These are phyloP conservation scores for Fragilariopsis cylindrus DNA, from an alignment of 108 stramenopile species.

Conservation along the genomic window DNA sequence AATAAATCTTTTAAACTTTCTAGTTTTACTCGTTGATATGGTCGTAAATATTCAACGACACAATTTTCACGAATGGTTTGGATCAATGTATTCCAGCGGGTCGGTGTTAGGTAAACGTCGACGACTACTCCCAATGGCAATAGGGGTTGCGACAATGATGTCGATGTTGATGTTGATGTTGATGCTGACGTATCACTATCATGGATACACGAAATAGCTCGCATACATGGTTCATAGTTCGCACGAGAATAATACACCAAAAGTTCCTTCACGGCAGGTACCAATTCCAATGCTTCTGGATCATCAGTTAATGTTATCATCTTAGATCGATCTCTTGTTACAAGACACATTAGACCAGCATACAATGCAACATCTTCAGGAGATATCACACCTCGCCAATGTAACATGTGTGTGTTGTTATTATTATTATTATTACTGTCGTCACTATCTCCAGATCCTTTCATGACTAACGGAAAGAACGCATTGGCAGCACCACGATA, in stretches of 20 bases:
- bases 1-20: slow-evolving; percentile 49
- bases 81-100: slow-evolving; percentile 40
- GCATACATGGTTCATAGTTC: slow-evolving; percentile 39
- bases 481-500: slow-evolving; percentile 24
- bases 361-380: slow-evolving; percentile 79
- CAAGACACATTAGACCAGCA: slow-evolving; percentile 63
- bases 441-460: background rate
- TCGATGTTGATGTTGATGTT: too few species aligned
- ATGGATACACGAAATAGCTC: slow-evolving; percentile 15
- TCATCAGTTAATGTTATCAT: slow-evolving; percentile 53
- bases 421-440: background rate
- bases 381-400: slow-evolving; percentile 32
- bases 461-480: slow-evolving; percentile 20
- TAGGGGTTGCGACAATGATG: slow-evolving; percentile 19
- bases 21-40: slow-evolving; percentile 64
- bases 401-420: background rate
- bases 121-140: slow-evolving; percentile 9
- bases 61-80: slow-evolving; percentile 62
- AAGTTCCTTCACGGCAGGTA: slow-evolving; percentile 40
- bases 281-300: slow-evolving; percentile 52
- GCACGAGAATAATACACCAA: slow-evolving; percentile 37
- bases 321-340: slow-evolving; percentile 39
- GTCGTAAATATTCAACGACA: slow-evolving; percentile 68
- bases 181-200: slow-evolving; percentile 9
- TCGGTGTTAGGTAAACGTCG: slow-evolving; percentile 54